phyloP scores from a whole-genome alignment of 345 rosid species.

The Euclidium syriacum region DNA sequence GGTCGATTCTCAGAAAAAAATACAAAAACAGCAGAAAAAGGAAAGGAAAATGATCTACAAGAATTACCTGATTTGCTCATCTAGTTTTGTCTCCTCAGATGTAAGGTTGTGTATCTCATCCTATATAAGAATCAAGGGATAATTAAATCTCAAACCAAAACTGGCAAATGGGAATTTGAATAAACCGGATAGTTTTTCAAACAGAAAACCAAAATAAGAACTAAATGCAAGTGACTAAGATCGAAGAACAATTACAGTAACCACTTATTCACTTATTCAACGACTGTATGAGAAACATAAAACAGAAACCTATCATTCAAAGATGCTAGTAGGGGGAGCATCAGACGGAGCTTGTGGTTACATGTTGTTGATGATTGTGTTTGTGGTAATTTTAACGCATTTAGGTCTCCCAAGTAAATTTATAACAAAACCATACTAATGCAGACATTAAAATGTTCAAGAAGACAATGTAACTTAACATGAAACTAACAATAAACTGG shows the following conservation, averaged over 20 bases:
- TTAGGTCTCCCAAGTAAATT: background rate
- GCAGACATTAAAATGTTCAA: constrained; percentile 5
- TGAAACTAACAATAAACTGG: background rate
- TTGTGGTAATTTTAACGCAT: background rate
- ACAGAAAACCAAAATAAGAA: background rate
- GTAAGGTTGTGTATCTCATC: constrained; percentile 76
- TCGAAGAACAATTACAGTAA: background rate
- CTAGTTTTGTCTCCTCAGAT: constrained; percentile 54
- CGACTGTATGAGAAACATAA: background rate
- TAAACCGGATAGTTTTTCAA: background rate
- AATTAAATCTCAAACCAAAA: constrained; percentile 1
- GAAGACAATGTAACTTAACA: constrained; percentile 1
- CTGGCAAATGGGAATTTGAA: background rate
- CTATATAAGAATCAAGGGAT: constrained; percentile 34
- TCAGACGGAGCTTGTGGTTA: background rate
- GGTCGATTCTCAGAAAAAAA: constrained; percentile 31
- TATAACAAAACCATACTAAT: background rate
- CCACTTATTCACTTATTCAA: background rate
- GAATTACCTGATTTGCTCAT: constrained; percentile 32
- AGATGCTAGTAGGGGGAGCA: background rate
- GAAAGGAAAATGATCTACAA: background rate
- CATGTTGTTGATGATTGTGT: background rate
- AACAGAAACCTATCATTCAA: background rate
- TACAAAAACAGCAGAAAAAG: background rate
- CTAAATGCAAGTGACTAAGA: constrained; percentile 9